phyloP scores from a whole-genome alignment of 306 rosid species.

The Fragaria vesca region DNA sequence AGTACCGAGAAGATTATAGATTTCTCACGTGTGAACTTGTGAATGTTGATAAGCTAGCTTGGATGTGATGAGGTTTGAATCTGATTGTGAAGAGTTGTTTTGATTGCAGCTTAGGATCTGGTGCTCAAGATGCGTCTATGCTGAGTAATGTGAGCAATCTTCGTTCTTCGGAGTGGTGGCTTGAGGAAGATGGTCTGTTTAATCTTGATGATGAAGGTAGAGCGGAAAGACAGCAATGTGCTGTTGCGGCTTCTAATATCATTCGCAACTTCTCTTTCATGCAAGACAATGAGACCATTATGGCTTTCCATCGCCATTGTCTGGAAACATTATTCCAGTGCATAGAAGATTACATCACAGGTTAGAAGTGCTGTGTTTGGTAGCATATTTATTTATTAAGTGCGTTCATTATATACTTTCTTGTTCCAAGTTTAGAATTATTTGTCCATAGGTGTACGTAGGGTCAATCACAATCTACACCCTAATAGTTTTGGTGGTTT shows the following conservation, averaged over 20 bases:
- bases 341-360: slow-evolving; percentile 69
- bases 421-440: not conserved
- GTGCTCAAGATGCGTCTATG: slow-evolving; percentile 51
- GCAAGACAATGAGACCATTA: slow-evolving; percentile 94
- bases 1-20: not conserved
- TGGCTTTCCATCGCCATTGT: slow-evolving; percentile 95
- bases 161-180: slow-evolving; percentile 73
- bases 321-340: slow-evolving; percentile 90
- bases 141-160: slow-evolving; percentile 51
- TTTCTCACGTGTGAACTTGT: slow-evolving; percentile 18
- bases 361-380: slow-evolving; percentile 34
- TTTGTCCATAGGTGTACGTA: not conserved
- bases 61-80: slow-evolving; percentile 6
- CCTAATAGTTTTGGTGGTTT: not conserved
- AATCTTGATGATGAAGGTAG: slow-evolving; percentile 92
- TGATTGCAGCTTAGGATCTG: slow-evolving; percentile 53
- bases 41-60: slow-evolving; percentile 6
- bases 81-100: slow-evolving; percentile 34
- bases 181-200: slow-evolving; percentile 85
- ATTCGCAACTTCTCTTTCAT: slow-evolving; percentile 94
- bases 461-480: not conserved
- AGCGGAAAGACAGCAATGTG: slow-evolving; percentile 86
- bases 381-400: not conserved
- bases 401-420: not conserved
- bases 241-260: slow-evolving; percentile 91